Evolutionary conservation across 371 early-diverging fungal species (phyloP), one percentile per base, ranked within the genome.

Genomic region (Caulochytrium protostelioides): DNA sequence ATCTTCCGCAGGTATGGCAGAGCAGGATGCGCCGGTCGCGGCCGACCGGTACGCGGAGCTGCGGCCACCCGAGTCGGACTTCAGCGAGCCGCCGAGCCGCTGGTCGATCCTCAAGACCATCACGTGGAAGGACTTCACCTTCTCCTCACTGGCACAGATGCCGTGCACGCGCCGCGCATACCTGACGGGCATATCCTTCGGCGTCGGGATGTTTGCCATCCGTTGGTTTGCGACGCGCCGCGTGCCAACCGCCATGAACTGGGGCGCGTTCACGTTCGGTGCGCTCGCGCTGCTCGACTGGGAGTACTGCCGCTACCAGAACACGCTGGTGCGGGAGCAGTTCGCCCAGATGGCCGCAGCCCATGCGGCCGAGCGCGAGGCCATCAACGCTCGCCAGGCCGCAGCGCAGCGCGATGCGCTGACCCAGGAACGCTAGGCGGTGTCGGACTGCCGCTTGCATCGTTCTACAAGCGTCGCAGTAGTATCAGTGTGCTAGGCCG

Each of bases 1-100:
- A 27, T 25, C 6, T 18, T 14, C 22, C 9, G 26, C 4, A 24
- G 26, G 13, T 25, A 34, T 22, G 27, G 24, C 13, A 20, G 7
- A 25, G 37, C n/a, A 24, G 20, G 6, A 2, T 42, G 23, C 31
- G 19, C 45, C 25, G 39, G 45, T 3, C 45, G 35, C 34, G 35
- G 35, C 17, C 39, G 40, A 39, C 39, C 45, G 38, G 35, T 33
- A n/a, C 6, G 13, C 6, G 10, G 6, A 20, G n/a, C 27, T 35
- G 8, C 6, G 7, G 0, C n/a, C 2, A 29, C 12, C 19, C n/a
- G n/a, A 27, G 25, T 13, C 27, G 12, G 12, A 12, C 7, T 7
- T 25, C 2, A 14, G 6, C 30, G 31, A 38, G 31, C 5, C 22
- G 14, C 20, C 6, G 6, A 22, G 21, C 28, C n/a, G 6, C 4